Conservation (phyloP, 192 early-diverging fungal species). For the Coemansia sp. region DNA sequence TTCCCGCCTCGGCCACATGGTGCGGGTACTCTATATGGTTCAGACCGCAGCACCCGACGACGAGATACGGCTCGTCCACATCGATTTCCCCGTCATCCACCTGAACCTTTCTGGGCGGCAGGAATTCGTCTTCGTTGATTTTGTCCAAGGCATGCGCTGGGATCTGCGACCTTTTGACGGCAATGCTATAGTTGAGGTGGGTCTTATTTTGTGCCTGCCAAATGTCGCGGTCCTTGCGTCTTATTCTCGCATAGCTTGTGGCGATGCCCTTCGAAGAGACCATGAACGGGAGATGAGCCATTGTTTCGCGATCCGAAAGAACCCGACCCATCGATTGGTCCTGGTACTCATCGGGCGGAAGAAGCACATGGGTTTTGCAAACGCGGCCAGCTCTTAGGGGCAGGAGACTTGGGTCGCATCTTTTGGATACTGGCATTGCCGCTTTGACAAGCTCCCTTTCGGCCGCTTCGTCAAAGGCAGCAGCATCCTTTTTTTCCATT, state of each 20-base stretch:
- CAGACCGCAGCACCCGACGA: slow-evolving; percentile 48
- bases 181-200: slow-evolving; percentile 38
- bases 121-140: slow-evolving; percentile 25
- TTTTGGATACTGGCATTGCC: neutral
- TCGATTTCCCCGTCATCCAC: slow-evolving; percentile 29
- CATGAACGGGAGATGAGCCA: slow-evolving; percentile 43
- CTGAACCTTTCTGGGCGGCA: slow-evolving; percentile 24
- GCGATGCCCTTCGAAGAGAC: slow-evolving; percentile 28
- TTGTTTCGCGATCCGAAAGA: slow-evolving; percentile 34
- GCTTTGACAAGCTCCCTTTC: neutral
- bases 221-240: slow-evolving; percentile 23
- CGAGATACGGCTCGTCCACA: slow-evolving; percentile 40
- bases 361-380: slow-evolving; percentile 20
- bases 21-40: slow-evolving; percentile 28
- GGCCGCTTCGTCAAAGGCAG: neutral
- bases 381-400: slow-evolving; percentile 23
- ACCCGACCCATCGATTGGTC: slow-evolving; percentile 28
- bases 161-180: slow-evolving; percentile 32
- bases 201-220: slow-evolving; percentile 26
- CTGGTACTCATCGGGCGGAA: slow-evolving; percentile 46
- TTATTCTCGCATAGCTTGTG: slow-evolving; percentile 9
- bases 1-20: slow-evolving; percentile 33
- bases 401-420: slow-evolving; percentile 21
- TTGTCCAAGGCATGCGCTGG: slow-evolving; percentile 16
- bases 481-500: neutral